phyloP scores from a whole-genome alignment of 768 basidiomycete species.

The Rhizopogon salebrosus region DNA sequence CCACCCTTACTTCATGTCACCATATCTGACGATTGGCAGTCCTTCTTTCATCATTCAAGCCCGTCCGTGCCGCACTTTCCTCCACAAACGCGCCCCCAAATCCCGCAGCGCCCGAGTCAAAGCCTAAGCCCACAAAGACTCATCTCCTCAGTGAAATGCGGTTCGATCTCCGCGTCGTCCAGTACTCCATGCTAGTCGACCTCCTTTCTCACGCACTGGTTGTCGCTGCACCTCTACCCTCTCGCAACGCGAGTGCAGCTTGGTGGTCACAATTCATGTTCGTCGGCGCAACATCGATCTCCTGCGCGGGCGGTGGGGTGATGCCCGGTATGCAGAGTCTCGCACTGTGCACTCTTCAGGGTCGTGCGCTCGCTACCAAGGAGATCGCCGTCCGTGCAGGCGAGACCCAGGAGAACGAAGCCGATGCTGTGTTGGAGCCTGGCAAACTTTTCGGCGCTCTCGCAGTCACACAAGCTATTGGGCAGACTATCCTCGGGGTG shows the following conservation, averaged over 20 bases:
- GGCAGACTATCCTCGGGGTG: constrained; percentile 55
- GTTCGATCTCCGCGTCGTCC: constrained; percentile 67
- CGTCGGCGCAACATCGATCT: constrained; percentile 53
- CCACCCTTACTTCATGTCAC: constrained; percentile 10
- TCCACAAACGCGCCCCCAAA: constrained; percentile 4
- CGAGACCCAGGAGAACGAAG: constrained; percentile 7
- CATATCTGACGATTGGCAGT: constrained; percentile 40
- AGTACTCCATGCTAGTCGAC: constrained; percentile 62
- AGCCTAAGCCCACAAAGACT: constrained; percentile 41
- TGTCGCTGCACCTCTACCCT: constrained; percentile 45
- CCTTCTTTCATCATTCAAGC: constrained; percentile 58
- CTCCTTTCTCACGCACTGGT: constrained; percentile 61
- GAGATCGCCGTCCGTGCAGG: constrained; percentile 30
- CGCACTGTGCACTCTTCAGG: constrained; percentile 58
- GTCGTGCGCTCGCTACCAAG: constrained; percentile 18
- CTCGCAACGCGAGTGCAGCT: constrained; percentile 14
- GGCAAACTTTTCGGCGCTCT: constrained; percentile 71
- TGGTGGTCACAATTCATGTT: constrained; percentile 41
- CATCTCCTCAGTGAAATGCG: constrained; percentile 55
- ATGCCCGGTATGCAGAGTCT: constrained; percentile 70
- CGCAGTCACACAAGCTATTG: constrained; percentile 60
- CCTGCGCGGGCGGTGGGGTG: constrained; percentile 63
- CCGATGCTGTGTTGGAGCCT: constrained; percentile 28
- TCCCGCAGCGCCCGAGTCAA: constrained; percentile 31
- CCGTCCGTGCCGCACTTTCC: constrained; percentile 17